Conservation (phyloP, 169 alveolate species). For the Cryptosporidium sp. region DNA sequence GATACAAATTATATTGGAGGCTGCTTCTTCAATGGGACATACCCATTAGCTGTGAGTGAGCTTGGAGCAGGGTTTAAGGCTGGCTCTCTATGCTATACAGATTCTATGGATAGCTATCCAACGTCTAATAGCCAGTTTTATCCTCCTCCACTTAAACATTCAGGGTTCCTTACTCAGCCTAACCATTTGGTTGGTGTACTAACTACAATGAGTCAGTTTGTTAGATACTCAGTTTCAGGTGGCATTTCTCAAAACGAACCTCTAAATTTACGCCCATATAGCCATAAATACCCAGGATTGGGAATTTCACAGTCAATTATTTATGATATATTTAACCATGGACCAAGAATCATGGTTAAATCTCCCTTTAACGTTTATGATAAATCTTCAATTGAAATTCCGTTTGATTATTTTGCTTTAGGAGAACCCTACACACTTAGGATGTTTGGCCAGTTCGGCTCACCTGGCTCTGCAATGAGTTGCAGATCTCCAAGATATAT, state of each 20-base stretch:
- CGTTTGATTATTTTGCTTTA: constrained; percentile 42
- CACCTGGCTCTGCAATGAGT: constrained; percentile 61
- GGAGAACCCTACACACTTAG: constrained; percentile 57
- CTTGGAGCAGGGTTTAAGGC: constrained; percentile 48
- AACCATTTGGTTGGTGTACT: constrained; percentile 50
- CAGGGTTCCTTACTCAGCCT: constrained; percentile 63
- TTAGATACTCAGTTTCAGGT: constrained; percentile 32
- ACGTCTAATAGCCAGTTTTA: constrained; percentile 49
- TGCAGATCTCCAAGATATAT: constrained; percentile 74
- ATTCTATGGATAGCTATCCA: constrained; percentile 46
- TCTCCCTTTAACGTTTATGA: constrained; percentile 63
- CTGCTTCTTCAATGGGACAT: constrained; percentile 60
- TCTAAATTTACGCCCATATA: constrained; percentile 14
- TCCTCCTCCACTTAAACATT: constrained; percentile 70
- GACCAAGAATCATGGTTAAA: constrained; percentile 61
- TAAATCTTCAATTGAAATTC: constrained; percentile 24
- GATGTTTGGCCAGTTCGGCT: constrained; percentile 54
- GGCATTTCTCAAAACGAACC: constrained; percentile 31
- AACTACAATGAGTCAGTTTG: constrained; percentile 55
- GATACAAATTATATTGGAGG: constrained; percentile 71
- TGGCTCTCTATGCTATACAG: constrained; percentile 46
- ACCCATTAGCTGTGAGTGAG: constrained; percentile 37
- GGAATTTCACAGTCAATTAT: constrained; percentile 66
- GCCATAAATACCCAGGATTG: constrained; percentile 58
- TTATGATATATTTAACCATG: constrained; percentile 17